Evolutionary conservation across 805 yeast genomes (phyloP).

Genomic region (Nakazawaea pomicola): DNA sequence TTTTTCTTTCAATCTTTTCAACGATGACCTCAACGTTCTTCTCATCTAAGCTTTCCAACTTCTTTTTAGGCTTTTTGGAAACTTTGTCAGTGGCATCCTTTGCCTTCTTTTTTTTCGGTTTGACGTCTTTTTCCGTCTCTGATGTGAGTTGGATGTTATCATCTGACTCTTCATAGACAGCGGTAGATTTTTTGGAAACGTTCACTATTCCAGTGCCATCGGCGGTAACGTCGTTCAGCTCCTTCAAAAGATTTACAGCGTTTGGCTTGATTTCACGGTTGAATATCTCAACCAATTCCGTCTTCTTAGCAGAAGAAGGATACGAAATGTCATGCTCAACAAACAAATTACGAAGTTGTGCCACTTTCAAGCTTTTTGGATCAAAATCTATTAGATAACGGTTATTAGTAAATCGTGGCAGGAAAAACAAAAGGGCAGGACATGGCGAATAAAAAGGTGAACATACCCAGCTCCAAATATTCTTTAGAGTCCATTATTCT

Average conservation of each 20-base stretch:
- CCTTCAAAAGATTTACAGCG: slow-evolving; percentile 35
- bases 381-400: too few relatives aligned
- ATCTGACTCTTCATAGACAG: background rate
- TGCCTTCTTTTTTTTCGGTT: slow-evolving; percentile 9
- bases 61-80: slow-evolving; percentile 9
- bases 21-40: background rate
- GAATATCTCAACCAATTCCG: slow-evolving; percentile 58
- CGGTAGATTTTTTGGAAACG: slow-evolving; percentile 3
- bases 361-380: slow-evolving; percentile 58
- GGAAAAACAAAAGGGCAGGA: too few relatives aligned
- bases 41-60: too few relatives aligned
- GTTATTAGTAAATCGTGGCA: too few relatives aligned
- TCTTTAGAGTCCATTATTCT: slow-evolving; percentile 29
- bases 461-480: slow-evolving; percentile 30
- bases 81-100: slow-evolving; percentile 2
- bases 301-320: slow-evolving; percentile 63
- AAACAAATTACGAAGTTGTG: slow-evolving; percentile 65
- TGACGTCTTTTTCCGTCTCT: background rate
- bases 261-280: slow-evolving; percentile 46
- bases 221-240: slow-evolving; percentile 20
- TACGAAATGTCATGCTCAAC: slow-evolving; percentile 56
- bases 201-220: slow-evolving; percentile 22
- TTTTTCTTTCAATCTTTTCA: slow-evolving; percentile 8
- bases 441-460: background rate
- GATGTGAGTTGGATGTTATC: background rate